Evolutionary conservation across 495 filamentous ascomycete genomes (phyloP).

Genomic region (Podospora pseudoanserina): DNA sequence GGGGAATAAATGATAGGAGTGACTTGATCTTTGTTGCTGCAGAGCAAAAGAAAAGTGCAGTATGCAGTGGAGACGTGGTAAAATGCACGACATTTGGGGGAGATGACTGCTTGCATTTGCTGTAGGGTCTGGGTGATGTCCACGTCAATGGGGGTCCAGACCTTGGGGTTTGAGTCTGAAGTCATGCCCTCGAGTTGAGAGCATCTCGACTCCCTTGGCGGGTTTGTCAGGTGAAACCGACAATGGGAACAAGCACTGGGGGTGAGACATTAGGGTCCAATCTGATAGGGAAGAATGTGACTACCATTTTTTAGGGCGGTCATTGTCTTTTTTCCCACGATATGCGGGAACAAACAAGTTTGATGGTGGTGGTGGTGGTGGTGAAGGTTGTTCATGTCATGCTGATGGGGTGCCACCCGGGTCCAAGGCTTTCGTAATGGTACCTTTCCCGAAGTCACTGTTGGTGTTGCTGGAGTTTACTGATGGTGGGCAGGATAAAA

Average conservation of each 20-base stretch:
- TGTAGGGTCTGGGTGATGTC: neutral
- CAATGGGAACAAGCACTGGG: neutral
- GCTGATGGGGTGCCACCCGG: neutral
- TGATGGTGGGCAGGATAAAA: neutral
- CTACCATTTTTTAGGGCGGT: neutral
- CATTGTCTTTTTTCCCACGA: neutral
- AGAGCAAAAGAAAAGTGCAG: neutral
- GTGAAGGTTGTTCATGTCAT: neutral
- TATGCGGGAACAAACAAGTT: neutral
- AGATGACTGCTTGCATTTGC: neutral
- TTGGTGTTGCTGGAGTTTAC: neutral
- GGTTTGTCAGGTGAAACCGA: neutral
- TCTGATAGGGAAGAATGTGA: neutral
- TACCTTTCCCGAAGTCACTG: neutral
- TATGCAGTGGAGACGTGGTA: neutral
- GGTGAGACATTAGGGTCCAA: slow-evolving; percentile 3
- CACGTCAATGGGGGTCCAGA: neutral
- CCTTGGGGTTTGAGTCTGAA: neutral
- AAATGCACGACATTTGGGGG: neutral
- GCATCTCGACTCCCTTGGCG: neutral
- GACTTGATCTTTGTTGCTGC: neutral
- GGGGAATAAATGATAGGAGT: neutral
- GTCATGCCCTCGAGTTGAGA: neutral
- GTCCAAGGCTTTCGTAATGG: neutral
- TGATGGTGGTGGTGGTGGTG: neutral